Evolutionary conservation across 2,329 filamentous ascomycete species (phyloP), one percentile per base, ranked within the genome.

Genomic region (Penicillium sp.): DNA sequence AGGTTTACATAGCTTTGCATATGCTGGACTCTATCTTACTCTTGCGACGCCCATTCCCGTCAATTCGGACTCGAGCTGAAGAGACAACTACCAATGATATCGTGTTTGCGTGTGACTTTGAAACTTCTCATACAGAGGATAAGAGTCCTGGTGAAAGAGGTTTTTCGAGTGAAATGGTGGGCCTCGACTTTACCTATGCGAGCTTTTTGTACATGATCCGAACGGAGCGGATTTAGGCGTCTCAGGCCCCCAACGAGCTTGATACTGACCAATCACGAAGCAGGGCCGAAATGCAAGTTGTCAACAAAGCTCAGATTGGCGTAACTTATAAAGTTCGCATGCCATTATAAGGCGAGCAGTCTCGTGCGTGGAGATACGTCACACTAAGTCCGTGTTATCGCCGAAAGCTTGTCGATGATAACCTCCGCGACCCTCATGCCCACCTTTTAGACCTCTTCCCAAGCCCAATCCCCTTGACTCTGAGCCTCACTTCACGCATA

Each of bases 61-160:
- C 41, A 41, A 2, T 53, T 42, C 27, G 47, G 51, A 2, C 39
- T 54, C 21, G 39, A 41, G 21, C 17, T 52, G 8, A 43, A 13
- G 42, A 50, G 18, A 50, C 38, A 2, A 40, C 42, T 1, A 27
- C 32, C 28, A 39, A 45, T 23, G 30, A 47, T 7, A 33, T 51
- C 16, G 35, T 28, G 3, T 48, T 52, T 47, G 36, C 20, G 7
- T 47, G 48, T 18, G 51, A 50, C 18, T 52, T 48, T 44, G 43
- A 36, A 10, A 41, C 38, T 4, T 42, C 47, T 1, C 48, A 36
- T 13, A 47, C 48, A 2, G 47, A 48, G 1, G 17, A 47, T 15
- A 47, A 49, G 9, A 39, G 32, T 14, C 21, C 25, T 18, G 32
- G 18, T 10, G 18, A 30, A 17, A 38, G 34, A 13, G 34, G 34